Base-by-base conservation (phyloP, 176 grass and related monocot species). In the Aegilops umbellulata region DNA sequence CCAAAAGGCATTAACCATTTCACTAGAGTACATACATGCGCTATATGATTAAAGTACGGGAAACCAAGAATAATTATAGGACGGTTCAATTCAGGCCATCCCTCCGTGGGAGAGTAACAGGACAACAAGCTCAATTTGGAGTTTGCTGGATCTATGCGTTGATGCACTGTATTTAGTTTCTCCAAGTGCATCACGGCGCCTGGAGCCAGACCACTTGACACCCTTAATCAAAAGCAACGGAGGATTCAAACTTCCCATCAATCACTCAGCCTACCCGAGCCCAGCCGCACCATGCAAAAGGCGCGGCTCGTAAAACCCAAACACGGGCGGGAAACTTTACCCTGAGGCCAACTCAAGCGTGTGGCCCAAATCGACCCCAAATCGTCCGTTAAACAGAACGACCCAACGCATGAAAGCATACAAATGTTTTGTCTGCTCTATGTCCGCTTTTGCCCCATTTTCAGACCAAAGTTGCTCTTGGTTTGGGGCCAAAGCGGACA, bases 1-100 rank as follows among this genome's bases (percentile, higher is more conserved):
- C 82, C 69, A 85, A 85, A 63, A 61, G 82, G 34, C 36, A 64
- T 23, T 73, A 35, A 69, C 80, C 46, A 57, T 35, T 27, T 44
- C 14, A 19, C 41, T 49, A 4, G 14, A 74, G 42, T 75, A 25
- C 41, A 49, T 75, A 8, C 72, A 75, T 29, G 8, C 11, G 23
- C 7, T 30, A 42, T 30, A 36, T 12, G 49, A 42, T 61, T 83
- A 83, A 29, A 74, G 34, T 61, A 83, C 22, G 15, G 12, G 1
- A 16, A 9, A 32, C 10, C 1, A 44, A 22, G 30, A 41, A 74
- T 23, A n/a, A 47, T 3, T 31, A 23, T 64, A 27, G 2, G 15
- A 25, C 66, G 24, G 68, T 83, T 74, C 78, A 65, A 22, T 80
- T 46, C 62, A 67, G 25, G 38, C 57, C 38, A 32, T 42, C 82